Evolutionary conservation across 345 rosid genomes (phyloP), one percentile per base, ranked within the genome.

Genomic region (Mallotus nudiflorus): DNA sequence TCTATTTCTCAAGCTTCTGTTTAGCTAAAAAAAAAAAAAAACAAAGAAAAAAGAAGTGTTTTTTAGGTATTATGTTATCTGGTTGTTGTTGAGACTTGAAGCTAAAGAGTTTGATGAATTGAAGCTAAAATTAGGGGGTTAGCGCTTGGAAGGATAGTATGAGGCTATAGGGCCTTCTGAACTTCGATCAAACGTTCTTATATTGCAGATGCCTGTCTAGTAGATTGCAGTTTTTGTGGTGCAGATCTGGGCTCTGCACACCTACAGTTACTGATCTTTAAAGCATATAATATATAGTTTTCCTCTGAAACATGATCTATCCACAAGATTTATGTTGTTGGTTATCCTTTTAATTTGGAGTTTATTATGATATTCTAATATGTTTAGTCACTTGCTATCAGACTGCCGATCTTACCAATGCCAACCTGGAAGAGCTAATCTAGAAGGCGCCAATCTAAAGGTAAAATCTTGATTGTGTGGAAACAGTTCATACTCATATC

Each of bases 371-470:
- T 33, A 40, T 68, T 33, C 51, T 70, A 60, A 48, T 60, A 25
- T 49, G 24, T 33, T 55, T 59, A 9, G 24, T 64, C 31, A 7
- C 27, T 39, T 51, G n/a, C 62, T 76, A 68, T 55, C 87, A 94
- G 98, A 81, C 77, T 70, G 98, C 96, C 25, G 96, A 94, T 84
- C 92, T 91, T 69, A 94, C 97, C 24, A 82, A 90, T 82, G 97
- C 97, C 65, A 94, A 94, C 85, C 77, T 94, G 75, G 95, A 94
- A 82, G 97, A 67, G 97, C 96, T 49, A 91, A 87, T 80, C 77
- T 91, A 33, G 98, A 94, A 84, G 98, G 97, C 72, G 97, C 96
- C 68, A 94, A 94, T 82, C 76, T 94, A 73, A 94, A 94, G 91
- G 98, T 89, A 80, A 65, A 42, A 46, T 8, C 28, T 52, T 53